Evolutionary conservation across 2,329 filamentous ascomycete species (phyloP).

Genomic region (Fusarium penzigii): DNA sequence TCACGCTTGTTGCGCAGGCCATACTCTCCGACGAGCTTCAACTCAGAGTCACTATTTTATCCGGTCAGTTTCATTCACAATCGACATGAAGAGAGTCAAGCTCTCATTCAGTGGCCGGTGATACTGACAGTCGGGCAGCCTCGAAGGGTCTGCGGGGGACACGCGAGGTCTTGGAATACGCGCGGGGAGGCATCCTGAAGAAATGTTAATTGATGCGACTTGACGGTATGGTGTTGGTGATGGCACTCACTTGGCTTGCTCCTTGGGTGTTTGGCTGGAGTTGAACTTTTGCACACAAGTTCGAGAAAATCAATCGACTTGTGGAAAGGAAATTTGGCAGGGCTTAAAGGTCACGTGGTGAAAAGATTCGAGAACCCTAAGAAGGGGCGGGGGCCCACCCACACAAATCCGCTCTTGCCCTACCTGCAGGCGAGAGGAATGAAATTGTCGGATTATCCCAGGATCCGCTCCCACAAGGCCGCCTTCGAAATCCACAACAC

Average conservation of each 20-base stretch:
- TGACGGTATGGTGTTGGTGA: conserved; percentile 7
- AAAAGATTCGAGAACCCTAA: conserved; percentile 35
- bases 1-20: conserved; percentile 99
- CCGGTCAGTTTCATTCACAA: conserved; percentile 72
- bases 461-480: conserved; percentile 39
- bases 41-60: conserved; percentile 86
- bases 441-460: conserved; percentile 41
- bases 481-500: conserved; percentile 40
- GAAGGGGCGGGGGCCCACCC: conserved; percentile 8
- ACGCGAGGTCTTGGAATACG: conserved; percentile 99
- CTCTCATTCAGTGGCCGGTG: conserved; percentile 96
- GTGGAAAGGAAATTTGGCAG: conserved; percentile 37
- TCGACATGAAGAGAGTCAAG: conserved; percentile 97
- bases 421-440: conserved; percentile 34
- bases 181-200: conserved; percentile 49
- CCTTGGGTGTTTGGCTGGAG: conserved; percentile 38
- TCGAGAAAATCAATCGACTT: conserved; percentile 32
- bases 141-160: conserved; percentile 98
- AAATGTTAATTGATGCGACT: conserved; percentile 30
- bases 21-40: conserved; percentile 99
- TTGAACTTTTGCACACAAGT: conserved; percentile 33
- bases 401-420: conserved; percentile 34
- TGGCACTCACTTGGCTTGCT: conserved; percentile 43
- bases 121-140: conserved; percentile 99
- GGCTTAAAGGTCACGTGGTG: conserved; percentile 31